Percentiles rank a stretch among this genome's conserved stretches.
These are phyloP conservation scores for Vitis vinifera DNA, from an alignment of 164 flowering plant species.

Conservation along the genomic window ASM3070453v1 NC_081818.1:3583501-3584000, in stretches of 20 bases:
- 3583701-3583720: neutral
- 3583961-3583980: slow-evolving; percentile 76
- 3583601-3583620: slow-evolving; percentile 36
- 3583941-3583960: slow-evolving; percentile 73
- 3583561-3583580: neutral
- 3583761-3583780: slow-evolving; percentile 66
- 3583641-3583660: slow-evolving; percentile 33
- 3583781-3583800: slow-evolving; percentile 65
- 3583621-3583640: slow-evolving; percentile 47
- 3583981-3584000: slow-evolving; percentile 59
- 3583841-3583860: neutral
- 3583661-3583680: slow-evolving; percentile 57
- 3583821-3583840: neutral
- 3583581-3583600: slow-evolving; percentile 3
- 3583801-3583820: slow-evolving; percentile 38
- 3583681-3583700: neutral
- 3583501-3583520: too few relatives aligned
- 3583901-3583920: slow-evolving; percentile 70
- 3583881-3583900: slow-evolving; percentile 25
- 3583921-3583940: slow-evolving; percentile 66
- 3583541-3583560: neutral
- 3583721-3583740: neutral
- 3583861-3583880: neutral
- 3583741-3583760: slow-evolving; percentile 36
- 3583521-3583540: neutral